These are phyloP conservation scores for Asterophora parasitica DNA, from an alignment of 768 basidiomycete species.

Conservation along the genomic window DNA sequence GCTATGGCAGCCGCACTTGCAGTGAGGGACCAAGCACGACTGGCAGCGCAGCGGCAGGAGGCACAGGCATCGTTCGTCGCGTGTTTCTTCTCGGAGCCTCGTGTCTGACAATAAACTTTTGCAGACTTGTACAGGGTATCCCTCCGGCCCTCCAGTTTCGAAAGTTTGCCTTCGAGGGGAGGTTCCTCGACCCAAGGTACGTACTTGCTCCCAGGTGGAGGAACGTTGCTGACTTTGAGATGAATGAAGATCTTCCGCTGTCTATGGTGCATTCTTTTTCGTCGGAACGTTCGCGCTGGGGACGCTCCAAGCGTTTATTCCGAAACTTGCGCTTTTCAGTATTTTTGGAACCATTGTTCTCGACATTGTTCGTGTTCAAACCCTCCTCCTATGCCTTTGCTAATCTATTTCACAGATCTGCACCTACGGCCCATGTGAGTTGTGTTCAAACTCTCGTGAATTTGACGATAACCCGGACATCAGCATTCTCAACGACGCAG, in stretches of 20 bases:
- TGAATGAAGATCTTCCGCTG: constrained; percentile 31
- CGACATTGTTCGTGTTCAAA: constrained; percentile 27
- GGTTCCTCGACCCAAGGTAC: constrained; percentile 39
- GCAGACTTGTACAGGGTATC: constrained; percentile 22
- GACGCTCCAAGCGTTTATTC: constrained; percentile 31
- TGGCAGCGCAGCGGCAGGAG: constrained; percentile 28
- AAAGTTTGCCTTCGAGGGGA: constrained; percentile 31
- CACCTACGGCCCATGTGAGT: constrained; percentile 32
- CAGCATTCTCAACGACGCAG: constrained; percentile 34
- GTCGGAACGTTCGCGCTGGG: constrained; percentile 38
- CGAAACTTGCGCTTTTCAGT: constrained; percentile 36
- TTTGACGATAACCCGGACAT: background rate
- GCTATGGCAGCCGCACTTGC: constrained; percentile 38
- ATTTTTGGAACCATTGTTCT: constrained; percentile 41
- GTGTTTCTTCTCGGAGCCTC: background rate
- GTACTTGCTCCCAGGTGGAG: constrained; percentile 36
- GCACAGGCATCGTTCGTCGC: constrained; percentile 31
- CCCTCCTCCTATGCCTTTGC: background rate
- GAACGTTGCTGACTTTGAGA: constrained; percentile 15
- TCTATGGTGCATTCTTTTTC: constrained; percentile 41
- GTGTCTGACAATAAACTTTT: background rate
- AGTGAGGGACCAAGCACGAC: constrained; percentile 29
- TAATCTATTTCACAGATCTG: constrained; percentile 25
- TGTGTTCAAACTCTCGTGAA: background rate
- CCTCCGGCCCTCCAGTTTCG: constrained; percentile 27